These are phyloP conservation scores for Schizophyllum commune DNA, from an alignment of 1,284 basidiomycete species.

Conservation along the genomic window DNA sequence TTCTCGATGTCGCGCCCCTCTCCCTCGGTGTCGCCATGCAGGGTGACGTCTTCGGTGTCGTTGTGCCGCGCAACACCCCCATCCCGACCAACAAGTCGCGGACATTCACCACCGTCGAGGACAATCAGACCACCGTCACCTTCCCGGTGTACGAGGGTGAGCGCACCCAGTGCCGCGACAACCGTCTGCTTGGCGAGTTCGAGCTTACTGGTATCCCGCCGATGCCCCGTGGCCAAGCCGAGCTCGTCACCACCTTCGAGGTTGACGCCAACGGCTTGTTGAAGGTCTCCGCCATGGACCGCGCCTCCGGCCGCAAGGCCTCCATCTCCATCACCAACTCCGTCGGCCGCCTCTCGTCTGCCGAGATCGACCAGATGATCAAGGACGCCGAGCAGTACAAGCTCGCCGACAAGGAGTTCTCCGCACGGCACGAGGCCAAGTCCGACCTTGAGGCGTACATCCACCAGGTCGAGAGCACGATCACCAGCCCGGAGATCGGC, in stretches of 20 bases:
- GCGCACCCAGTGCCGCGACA: constrained; percentile 95
- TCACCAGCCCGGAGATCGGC: constrained; percentile 89
- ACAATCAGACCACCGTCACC: constrained; percentile 96
- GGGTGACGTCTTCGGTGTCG: constrained; percentile 94
- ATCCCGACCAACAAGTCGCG: constrained; percentile 97
- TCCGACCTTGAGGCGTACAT: constrained; percentile 94
- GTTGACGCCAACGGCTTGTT: constrained; percentile 95
- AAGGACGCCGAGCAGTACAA: constrained; percentile 96
- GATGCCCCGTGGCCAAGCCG: constrained; percentile 93
- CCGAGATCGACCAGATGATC: constrained; percentile 98
- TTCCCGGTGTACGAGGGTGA: constrained; percentile 99
- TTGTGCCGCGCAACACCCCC: constrained; percentile 95
- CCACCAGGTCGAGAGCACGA: constrained; percentile 89
- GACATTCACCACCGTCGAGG: constrained; percentile 95
- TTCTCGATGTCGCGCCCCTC: constrained; percentile 93
- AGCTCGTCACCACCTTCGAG: constrained; percentile 95
- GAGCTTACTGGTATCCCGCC: constrained; percentile 96
- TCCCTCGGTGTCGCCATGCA: constrained; percentile 99
- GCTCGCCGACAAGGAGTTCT: constrained; percentile 95
- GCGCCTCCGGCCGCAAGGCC: constrained; percentile 92
- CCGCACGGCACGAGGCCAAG: constrained; percentile 92
- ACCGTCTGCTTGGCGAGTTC: constrained; percentile 94
- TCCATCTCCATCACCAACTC: constrained; percentile 96
- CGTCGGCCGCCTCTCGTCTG: constrained; percentile 89
- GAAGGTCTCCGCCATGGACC: constrained; percentile 93